Base-by-base conservation (phyloP, 495 filamentous ascomycete species). In the Letharia columbiana region DNA sequence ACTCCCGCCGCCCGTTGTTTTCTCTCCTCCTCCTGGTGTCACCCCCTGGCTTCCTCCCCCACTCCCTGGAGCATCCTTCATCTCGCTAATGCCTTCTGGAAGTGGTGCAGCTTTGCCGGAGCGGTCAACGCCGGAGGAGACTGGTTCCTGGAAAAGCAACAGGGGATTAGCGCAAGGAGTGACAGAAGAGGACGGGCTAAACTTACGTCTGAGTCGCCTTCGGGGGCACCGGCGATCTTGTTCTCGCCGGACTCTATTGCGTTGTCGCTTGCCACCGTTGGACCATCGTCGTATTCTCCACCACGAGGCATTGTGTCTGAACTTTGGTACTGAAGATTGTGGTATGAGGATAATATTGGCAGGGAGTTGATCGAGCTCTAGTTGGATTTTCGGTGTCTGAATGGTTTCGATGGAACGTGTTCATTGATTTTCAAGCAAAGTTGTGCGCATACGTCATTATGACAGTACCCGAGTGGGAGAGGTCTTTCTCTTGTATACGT, bases 251-350 rank as follows among this genome's bases (percentile, higher is more conserved):
- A 67, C 63, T 82, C 82, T 50, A 83, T 76, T 44, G 79, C 70
- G 71, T 83, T 82, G 69, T 82, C 81, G 70, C 78, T 79, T 56
- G 79, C 76, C 12, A 60, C 47, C 66, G 76, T 76, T 69, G 80
- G 65, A 52, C 74, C 74, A 71, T 82, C 77, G 66, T 80, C 77
- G 75, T 75, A 82, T 49, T 81, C 77, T 59, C 78, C 79, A 72
- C 80, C 80, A 71, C 80, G 80, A 72, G 76, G 75, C 80, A 83
- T 83, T 66, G 44, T 78, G 76, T 68, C 50, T 57, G 49, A 3
- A 50, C 10, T 62, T 69, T 39, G 10, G 39, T 12, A 40, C 4
- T 28, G 39, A 47, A 6, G 5, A 41, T 57, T 59, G 10, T 33
- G 61, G 39, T 40, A 11, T 11, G 9, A 17, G 2, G 15, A 13